A percentile compares a stretch with the other conserved stretches of the same genome.
These are phyloP conservation scores for Sclerotinia sclerotiorum DNA, from an alignment of 2,329 filamentous ascomycete species.

Conservation along the genomic window DNA sequence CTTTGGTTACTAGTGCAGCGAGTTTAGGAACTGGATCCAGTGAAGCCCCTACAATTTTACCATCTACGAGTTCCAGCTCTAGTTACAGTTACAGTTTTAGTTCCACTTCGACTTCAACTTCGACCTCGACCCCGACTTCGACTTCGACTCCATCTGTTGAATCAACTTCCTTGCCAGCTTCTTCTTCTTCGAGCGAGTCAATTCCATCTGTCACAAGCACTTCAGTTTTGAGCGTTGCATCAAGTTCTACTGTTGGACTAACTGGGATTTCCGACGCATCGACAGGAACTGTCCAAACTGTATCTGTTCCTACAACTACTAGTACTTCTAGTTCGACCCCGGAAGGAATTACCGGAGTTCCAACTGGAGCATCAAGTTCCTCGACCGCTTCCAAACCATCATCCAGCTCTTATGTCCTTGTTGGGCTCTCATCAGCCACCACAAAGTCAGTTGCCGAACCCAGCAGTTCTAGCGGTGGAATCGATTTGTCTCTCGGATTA, in stretches of 20 bases:
- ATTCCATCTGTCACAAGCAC: neutral
- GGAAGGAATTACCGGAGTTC: neutral
- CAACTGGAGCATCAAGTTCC: neutral
- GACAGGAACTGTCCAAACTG: conserved; percentile 15
- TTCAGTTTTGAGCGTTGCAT: neutral
- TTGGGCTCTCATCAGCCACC: conserved; percentile 6
- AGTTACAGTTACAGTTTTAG: neutral
- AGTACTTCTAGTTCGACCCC: neutral
- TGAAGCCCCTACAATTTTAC: neutral
- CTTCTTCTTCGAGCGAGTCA: neutral
- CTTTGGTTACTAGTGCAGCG: neutral
- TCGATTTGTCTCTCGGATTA: conserved; percentile 9
- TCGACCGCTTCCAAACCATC: neutral
- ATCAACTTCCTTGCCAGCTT: neutral
- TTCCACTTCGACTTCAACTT: neutral
- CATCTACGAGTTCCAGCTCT: conserved; percentile 2
- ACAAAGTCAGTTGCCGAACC: neutral
- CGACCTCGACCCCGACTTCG: too few species aligned
- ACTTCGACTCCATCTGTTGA: neutral
- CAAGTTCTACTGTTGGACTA: conserved; percentile 2
- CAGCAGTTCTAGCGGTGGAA: neutral
- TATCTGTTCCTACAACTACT: neutral
- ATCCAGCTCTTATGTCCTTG: conserved; percentile 13
- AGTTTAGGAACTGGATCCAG: conserved; percentile 6
- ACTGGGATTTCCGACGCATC: conserved; percentile 7